Conservation (phyloP, 352 stramenopile species). For the Pythium phragmiticola region DNA sequence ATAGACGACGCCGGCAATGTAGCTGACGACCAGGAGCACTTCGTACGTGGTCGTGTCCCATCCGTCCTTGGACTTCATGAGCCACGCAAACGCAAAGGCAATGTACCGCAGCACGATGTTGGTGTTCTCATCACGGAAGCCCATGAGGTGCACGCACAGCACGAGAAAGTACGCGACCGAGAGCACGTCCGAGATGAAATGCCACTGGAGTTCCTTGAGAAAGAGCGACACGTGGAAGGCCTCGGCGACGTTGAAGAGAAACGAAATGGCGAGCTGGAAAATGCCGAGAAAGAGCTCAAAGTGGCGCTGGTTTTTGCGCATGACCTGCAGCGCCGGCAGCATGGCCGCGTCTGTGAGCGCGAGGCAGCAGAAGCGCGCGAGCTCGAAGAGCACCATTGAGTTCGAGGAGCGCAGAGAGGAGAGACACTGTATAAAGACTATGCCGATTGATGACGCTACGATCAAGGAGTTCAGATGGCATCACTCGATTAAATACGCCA, state of each 20-base stretch:
- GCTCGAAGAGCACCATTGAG: conserved; percentile 28
- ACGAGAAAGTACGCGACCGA: conserved; percentile 85
- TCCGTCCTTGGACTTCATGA: conserved; percentile 84
- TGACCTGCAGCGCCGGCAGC: conserved; percentile 72
- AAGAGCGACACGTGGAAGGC: conserved; percentile 67
- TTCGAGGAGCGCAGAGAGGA: no score
- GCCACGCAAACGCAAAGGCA: conserved; percentile 78
- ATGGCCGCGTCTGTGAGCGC: conserved; percentile 73
- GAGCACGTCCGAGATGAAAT: conserved; percentile 87
- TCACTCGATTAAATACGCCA: no score
- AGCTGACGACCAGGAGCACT: conserved; percentile 55
- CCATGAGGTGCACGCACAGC: conserved; percentile 85
- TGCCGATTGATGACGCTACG: no score
- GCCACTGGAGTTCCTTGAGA: conserved; percentile 72
- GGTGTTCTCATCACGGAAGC: conserved; percentile 73
- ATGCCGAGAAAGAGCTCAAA: conserved; percentile 90
- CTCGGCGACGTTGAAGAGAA: conserved; percentile 84
- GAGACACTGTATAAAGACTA: no score
- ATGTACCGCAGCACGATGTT: conserved; percentile 87
- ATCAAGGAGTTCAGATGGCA: no score
- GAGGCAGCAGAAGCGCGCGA: conserved; percentile 68
- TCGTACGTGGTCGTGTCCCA: conserved; percentile 77
- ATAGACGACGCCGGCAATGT: conserved; percentile 56
- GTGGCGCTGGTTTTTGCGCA: conserved; percentile 81
- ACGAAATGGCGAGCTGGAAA: conserved; percentile 76